Conservation (phyloP, 306 rosid species). For the Vicia villosa region DNA sequence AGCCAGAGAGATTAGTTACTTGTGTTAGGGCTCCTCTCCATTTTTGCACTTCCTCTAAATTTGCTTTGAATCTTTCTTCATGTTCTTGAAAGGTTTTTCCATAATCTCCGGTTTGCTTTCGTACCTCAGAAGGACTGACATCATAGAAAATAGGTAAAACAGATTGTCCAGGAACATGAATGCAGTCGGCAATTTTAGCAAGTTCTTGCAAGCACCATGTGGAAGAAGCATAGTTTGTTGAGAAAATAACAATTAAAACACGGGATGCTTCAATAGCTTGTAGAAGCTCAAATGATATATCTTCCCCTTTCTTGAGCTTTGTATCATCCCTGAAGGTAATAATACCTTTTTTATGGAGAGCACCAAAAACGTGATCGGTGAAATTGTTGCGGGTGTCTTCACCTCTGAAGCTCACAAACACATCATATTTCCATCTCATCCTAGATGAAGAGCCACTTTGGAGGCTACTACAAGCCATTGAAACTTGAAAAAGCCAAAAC, state of each 20-base stretch:
- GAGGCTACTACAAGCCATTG: background rate
- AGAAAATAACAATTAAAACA: conserved; percentile 20
- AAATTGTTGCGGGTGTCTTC: background rate
- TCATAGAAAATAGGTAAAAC: too few species aligned
- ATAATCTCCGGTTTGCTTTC: conserved; percentile 3
- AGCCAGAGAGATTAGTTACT: background rate
- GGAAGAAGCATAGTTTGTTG: conserved; percentile 28
- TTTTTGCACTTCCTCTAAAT: background rate
- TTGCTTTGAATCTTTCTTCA: conserved; percentile 26
- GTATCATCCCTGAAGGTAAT: background rate
- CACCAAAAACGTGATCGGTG: background rate
- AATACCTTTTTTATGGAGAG: background rate
- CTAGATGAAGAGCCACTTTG: background rate
- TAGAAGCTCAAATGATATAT: background rate
- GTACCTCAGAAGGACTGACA: too few species aligned
- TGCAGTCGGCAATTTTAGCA: too few species aligned
- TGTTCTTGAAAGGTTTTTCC: background rate
- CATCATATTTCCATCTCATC: conserved; percentile 11
- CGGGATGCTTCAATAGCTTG: conserved; percentile 27
- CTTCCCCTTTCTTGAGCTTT: conserved; percentile 15
- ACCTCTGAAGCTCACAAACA: conserved; percentile 31
- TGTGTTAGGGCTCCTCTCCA: conserved; percentile 24
- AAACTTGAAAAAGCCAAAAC: too few species aligned
- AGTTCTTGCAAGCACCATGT: too few species aligned
- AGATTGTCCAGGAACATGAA: too few species aligned